Percentiles rank a stretch among this genome's conserved stretches.
These are phyloP conservation scores for Carnegiea gigantea DNA, from an alignment of 179 eudicot genomes.

Conservation along the genomic window DNA sequence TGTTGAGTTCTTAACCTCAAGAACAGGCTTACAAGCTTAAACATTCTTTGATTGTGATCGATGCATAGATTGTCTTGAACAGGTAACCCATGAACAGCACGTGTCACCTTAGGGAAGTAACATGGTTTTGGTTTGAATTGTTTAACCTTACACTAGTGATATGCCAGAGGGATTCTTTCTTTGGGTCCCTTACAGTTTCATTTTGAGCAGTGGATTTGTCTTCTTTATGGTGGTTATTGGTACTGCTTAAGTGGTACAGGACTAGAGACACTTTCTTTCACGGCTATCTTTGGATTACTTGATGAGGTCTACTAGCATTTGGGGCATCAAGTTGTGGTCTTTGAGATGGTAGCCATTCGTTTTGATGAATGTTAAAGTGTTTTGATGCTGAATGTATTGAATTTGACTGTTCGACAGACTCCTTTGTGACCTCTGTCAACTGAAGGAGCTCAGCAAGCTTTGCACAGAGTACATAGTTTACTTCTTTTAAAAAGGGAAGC, in stretches of 20 bases:
- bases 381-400: neutral
- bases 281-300: neutral
- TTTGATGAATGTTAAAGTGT: neutral
- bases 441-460: too few relatives aligned
- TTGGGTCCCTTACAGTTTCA: neutral
- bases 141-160: neutral
- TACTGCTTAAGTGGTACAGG: neutral
- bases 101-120: neutral
- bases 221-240: neutral
- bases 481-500: too few relatives aligned
- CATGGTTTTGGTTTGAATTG: neutral
- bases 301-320: too few relatives aligned
- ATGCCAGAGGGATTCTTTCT: neutral
- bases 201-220: neutral
- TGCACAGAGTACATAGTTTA: too few relatives aligned
- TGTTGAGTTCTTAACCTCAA: neutral
- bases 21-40: neutral
- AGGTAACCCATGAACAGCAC: neutral
- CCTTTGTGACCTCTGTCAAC: too few relatives aligned
- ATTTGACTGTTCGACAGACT: neutral
- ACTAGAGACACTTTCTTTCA: neutral
- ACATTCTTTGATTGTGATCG: neutral
- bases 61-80: neutral
- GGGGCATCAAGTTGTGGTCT: neutral
- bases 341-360: neutral